Evolutionary conservation across 2,329 filamentous ascomycete genomes (phyloP), one percentile per base, ranked within the genome.

Genomic region (Rhexocercosporidium sp.): DNA sequence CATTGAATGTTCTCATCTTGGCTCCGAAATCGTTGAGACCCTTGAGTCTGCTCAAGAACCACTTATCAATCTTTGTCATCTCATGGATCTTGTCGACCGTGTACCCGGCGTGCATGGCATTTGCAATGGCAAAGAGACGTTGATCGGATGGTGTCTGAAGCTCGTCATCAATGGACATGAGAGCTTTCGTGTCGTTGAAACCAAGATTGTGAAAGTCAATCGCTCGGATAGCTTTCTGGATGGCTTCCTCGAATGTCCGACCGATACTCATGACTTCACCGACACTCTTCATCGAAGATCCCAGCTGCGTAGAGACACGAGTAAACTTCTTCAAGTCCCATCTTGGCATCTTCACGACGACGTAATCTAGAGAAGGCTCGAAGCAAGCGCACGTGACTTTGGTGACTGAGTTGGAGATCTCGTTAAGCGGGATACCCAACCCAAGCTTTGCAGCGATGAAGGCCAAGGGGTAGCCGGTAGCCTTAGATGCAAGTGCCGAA

Each of bases 291-390:
- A 99, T 99, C 14, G 95, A 97, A 3, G 96, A 98, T 34, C 94
- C 95, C 27, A 99, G 90, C 77, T 96, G 91, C 0, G 94, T 98
- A 3, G 95, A 98, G 25, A 98, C 96, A 72, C 96, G 90, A 31
- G 93, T 97, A 81, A 99, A 99, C 83, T 99, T 99, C 86, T 98
- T 98, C 77, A 99, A 82, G 82, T 99, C 96, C 96, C 96, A 99
- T 74, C 96, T 88, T 56, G 96, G 96, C 84, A 99, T 98, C 88
- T 99, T 99, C 74, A 98, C 95, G 20, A 98, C 96, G 62, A 96
- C 93, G 78, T 99, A 99, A 80, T 99, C 96, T 16, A 99, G 89
- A 16, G 96, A 98, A 27, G 96, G 96, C 83, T 99, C 96, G 79
- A 99, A 99, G 85, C 96, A 98, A 65, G 96, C 96, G 76, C 93